Conservation (phyloP, 305 asterid genomes). For the Petunia hybrid region DNA sequence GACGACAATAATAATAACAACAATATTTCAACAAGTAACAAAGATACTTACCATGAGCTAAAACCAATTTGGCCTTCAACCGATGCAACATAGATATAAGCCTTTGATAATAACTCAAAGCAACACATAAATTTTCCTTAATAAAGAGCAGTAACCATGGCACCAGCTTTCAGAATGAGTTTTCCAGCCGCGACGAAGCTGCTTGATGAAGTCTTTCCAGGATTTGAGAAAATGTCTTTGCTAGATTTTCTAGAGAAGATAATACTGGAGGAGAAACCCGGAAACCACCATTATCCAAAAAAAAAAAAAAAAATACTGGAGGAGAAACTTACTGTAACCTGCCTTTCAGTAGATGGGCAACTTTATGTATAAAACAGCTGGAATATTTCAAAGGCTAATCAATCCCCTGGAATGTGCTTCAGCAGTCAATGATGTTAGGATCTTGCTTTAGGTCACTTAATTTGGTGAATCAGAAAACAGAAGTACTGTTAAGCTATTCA, state of each 20-base stretch:
- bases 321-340: not conserved
- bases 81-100: not conserved
- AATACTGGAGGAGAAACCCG: not conserved
- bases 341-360: not conserved
- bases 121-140: not conserved
- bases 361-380: conserved; percentile 6
- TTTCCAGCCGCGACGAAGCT: conserved; percentile 26
- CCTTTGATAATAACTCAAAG: conserved; percentile 24
- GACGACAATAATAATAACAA: not conserved
- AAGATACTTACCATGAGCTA: conserved; percentile 1
- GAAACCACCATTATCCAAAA: too few relatives aligned
- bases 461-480: conserved; percentile 9
- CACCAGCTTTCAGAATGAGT: conserved; percentile 19
- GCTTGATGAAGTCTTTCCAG: conserved; percentile 2
- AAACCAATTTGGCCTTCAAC: not conserved
- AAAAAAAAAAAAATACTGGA: not conserved
- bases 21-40: not conserved
- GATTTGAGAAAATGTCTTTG: not conserved
- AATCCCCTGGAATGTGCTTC: conserved; percentile 18
- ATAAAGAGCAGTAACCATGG: not conserved
- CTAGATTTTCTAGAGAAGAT: conserved; percentile 4
- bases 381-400: not conserved
- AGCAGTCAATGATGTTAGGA: conserved; percentile 23
- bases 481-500: conserved; percentile 18
- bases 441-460: conserved; percentile 18